phyloP scores from a whole-genome alignment of 2,329 filamentous ascomycete species.

The Ascochyta lentis region DNA sequence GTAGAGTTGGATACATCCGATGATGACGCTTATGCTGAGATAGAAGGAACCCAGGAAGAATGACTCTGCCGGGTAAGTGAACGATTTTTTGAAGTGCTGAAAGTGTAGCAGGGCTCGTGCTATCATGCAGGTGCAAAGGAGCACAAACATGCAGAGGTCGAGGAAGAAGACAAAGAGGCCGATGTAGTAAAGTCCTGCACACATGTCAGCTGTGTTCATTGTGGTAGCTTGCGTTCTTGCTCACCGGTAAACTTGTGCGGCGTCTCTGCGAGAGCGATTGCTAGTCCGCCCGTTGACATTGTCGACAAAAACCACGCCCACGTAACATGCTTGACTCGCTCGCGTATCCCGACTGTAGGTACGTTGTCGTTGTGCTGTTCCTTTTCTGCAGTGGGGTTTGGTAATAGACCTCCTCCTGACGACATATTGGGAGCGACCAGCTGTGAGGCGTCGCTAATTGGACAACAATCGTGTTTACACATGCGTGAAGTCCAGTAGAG shows the following conservation, averaged over 20 bases:
- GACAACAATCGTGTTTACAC: not conserved
- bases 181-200: conserved; percentile 56
- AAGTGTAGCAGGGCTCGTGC: conserved; percentile 52
- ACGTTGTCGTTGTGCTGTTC: not conserved
- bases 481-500: not conserved
- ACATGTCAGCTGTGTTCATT: not conserved
- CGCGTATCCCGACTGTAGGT: conserved; percentile 22
- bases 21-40: conserved; percentile 45
- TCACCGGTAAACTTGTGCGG: conserved; percentile 49
- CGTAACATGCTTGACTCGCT: conserved; percentile 49
- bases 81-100: conserved; percentile 50
- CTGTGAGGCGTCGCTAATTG: not conserved
- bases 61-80: conserved; percentile 56
- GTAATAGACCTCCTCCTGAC: not conserved
- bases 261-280: conserved; percentile 50
- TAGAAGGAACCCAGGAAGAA: conserved; percentile 55
- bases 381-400: not conserved
- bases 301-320: conserved; percentile 56
- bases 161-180: conserved; percentile 59
- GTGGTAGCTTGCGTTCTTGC: not conserved
- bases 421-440: not conserved
- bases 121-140: conserved; percentile 30
- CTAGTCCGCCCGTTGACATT: conserved; percentile 56
- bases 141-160: conserved; percentile 54
- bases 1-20: conserved; percentile 46